A percentile compares a stretch with the other conserved stretches of the same genome.
These are phyloP conservation scores for Penicillium sp. DNA, from an alignment of 2,329 filamentous ascomycete species.

Conservation along the genomic window DNA sequence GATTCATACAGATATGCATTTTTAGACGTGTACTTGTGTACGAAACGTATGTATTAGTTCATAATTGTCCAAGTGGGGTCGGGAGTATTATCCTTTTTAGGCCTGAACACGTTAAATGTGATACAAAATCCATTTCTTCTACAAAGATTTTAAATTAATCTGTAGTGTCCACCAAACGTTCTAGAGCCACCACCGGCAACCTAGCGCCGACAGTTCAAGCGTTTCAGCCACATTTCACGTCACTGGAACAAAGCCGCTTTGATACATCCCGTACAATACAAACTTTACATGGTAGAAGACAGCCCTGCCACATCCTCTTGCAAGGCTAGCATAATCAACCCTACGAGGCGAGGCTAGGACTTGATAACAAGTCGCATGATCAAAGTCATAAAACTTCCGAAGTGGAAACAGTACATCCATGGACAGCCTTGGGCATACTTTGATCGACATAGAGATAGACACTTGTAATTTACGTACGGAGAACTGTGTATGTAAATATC, in stretches of 20 bases:
- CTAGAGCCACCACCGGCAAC: not conserved
- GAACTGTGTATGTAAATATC: not conserved
- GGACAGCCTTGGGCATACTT: not conserved
- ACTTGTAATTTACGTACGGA: not conserved
- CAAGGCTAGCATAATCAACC: not conserved
- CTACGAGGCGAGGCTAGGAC: not conserved
- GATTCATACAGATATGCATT: not conserved
- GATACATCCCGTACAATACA: not conserved
- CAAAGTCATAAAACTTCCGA: not conserved
- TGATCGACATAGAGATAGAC: not conserved
- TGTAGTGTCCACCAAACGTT: not conserved
- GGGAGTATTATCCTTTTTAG: not conserved
- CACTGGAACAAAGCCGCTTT: not conserved
- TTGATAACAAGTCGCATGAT: not conserved
- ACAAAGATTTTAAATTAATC: not conserved
- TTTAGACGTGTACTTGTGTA: not conserved
- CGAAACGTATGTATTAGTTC: not conserved
- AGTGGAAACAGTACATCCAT: not conserved
- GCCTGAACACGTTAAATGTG: not conserved
- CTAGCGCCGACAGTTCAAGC: not conserved
- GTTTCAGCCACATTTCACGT: conserved; percentile 1
- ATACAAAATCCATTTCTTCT: not conserved
- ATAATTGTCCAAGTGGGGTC: not conserved
- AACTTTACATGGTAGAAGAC: not conserved
- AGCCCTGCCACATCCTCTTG: not conserved